Evolutionary conservation across 768 basidiomycete genomes (phyloP).

Genomic region (Clitopilus passeckerianus): DNA sequence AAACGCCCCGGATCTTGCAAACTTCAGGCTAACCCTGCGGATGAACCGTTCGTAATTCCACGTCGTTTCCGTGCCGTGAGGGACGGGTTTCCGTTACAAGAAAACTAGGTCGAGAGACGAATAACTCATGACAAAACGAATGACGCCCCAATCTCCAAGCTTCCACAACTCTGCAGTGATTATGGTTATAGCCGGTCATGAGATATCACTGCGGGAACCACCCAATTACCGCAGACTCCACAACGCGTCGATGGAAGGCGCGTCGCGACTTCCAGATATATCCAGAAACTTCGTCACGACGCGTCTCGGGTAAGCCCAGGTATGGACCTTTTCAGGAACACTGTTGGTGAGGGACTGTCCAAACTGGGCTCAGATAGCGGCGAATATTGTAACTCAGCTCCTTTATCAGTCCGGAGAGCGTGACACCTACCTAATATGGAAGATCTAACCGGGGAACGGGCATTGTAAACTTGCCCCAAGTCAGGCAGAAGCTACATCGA

Average conservation of each 20-base stretch:
- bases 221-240: neutral
- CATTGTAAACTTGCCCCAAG: neutral
- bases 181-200: neutral
- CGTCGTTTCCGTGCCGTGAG: neutral
- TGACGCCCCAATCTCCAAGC: neutral
- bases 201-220: neutral
- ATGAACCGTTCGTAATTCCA: neutral
- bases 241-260: neutral
- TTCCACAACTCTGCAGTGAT: neutral
- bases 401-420: neutral
- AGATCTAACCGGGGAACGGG: neutral
- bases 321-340: neutral
- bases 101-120: neutral
- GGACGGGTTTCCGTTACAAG: neutral
- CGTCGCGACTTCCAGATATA: neutral
- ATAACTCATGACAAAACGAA: neutral
- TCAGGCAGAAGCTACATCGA: neutral
- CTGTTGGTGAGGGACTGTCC: neutral
- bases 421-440: neutral
- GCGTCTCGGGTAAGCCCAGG: neutral
- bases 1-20: neutral
- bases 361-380: neutral
- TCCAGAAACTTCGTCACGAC: neutral
- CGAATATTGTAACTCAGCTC: neutral
- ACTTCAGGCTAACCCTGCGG: neutral